Evolutionary conservation across 257 asterid species (phyloP).

Genomic region (Jacaranda copaia): DNA sequence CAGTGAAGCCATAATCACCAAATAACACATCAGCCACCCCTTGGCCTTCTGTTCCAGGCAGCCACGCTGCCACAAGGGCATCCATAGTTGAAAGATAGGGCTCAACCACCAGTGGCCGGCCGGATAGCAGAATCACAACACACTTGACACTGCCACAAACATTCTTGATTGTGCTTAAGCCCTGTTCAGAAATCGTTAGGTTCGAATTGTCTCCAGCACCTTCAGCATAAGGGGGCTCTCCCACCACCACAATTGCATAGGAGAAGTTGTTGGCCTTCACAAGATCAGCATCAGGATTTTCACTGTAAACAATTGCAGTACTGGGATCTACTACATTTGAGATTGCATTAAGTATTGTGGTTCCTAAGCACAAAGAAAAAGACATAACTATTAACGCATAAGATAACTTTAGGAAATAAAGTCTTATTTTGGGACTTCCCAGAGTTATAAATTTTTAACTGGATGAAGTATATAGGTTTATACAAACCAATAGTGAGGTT

Average conservation of each 20-base stretch:
- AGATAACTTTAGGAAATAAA: too few relatives aligned
- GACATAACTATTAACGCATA: too few relatives aligned
- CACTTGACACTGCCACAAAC: slow-evolving; percentile 54
- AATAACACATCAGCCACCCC: slow-evolving; percentile 52
- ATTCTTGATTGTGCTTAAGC: slow-evolving; percentile 41
- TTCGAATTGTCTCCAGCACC: slow-evolving; percentile 50
- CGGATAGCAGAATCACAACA: slow-evolving; percentile 56
- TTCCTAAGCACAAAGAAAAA: slow-evolving; percentile 40
- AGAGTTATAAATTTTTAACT: too few relatives aligned
- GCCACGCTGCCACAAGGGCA: slow-evolving; percentile 67
- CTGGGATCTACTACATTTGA: slow-evolving; percentile 43
- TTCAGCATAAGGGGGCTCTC: slow-evolving; percentile 66
- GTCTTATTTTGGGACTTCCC: too few relatives aligned
- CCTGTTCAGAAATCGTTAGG: slow-evolving; percentile 50
- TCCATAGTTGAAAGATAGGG: slow-evolving; percentile 51
- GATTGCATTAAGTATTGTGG: slow-evolving; percentile 56
- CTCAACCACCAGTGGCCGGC: slow-evolving; percentile 59
- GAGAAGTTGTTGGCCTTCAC: slow-evolving; percentile 38
- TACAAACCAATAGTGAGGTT: slow-evolving; percentile 33
- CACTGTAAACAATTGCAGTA: slow-evolving; percentile 49
- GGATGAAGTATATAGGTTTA: too few relatives aligned
- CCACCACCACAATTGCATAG: slow-evolving; percentile 61
- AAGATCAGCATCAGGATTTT: slow-evolving; percentile 35
- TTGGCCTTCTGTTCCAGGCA: slow-evolving; percentile 64
- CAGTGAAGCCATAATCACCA: slow-evolving; percentile 40